Evolutionary conservation across 169 alveolate species (phyloP).

Genomic region (Neospora caninum): DNA sequence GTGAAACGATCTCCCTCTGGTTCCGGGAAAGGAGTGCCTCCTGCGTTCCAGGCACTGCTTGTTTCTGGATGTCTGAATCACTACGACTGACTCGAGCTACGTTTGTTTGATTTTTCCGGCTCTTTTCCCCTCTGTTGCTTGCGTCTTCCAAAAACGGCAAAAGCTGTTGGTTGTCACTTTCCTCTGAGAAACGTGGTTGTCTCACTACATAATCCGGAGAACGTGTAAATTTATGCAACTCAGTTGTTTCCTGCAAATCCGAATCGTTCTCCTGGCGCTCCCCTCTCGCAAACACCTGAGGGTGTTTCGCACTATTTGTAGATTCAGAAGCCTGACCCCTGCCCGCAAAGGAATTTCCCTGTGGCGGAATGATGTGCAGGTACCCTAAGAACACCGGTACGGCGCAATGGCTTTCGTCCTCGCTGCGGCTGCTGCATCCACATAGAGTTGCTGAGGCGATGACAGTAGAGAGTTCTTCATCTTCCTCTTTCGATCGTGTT

Average conservation of each 20-base stretch:
- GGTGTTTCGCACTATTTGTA: too few species aligned
- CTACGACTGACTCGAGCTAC: too few species aligned
- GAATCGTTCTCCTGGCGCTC: not conserved
- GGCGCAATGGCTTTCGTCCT: not conserved
- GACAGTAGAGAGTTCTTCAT: not conserved
- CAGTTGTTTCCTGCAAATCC: not conserved
- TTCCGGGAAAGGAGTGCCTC: not conserved
- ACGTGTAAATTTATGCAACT: too few species aligned
- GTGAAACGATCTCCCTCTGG: too few species aligned
- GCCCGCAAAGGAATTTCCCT: not conserved
- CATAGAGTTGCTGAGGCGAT: conserved; percentile 6
- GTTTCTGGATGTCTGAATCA: not conserved
- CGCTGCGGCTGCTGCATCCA: conserved; percentile 16
- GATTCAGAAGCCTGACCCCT: not conserved
- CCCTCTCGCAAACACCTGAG: not conserved
- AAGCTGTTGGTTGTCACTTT: too few species aligned
- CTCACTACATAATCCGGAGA: too few species aligned
- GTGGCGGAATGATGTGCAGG: not conserved
- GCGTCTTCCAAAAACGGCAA: too few species aligned
- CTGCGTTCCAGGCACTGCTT: not conserved
- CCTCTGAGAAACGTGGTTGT: too few species aligned
- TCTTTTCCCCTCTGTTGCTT: too few species aligned
- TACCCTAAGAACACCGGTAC: conserved; percentile 25
- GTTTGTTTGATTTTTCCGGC: too few species aligned
- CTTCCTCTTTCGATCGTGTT: too few species aligned